phyloP scores from a whole-genome alignment of 1,139 yeast species.

The Pichia sp. region DNA sequence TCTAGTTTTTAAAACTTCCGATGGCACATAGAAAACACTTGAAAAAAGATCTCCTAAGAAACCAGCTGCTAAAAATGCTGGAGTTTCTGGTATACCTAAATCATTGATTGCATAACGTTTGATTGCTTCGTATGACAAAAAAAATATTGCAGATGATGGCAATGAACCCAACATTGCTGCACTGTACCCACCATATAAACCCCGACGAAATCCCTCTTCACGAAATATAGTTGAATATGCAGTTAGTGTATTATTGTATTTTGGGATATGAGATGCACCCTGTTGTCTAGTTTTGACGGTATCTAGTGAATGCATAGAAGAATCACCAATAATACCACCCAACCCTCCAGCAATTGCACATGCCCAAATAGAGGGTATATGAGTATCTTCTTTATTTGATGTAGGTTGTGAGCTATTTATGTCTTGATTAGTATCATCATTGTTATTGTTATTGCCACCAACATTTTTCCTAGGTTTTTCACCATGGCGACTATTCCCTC shows the following conservation, averaged over 20 bases:
- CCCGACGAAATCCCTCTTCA: slow-evolving; percentile 82
- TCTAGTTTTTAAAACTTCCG: slow-evolving; percentile 92
- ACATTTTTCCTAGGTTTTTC: neutral
- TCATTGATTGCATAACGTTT: slow-evolving; percentile 66
- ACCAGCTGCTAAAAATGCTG: slow-evolving; percentile 79
- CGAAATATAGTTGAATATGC: slow-evolving; percentile 68
- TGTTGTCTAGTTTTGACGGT: slow-evolving; percentile 97
- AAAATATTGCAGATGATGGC: slow-evolving; percentile 90
- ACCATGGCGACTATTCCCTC: neutral
- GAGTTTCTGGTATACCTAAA: slow-evolving; percentile 66
- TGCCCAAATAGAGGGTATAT: slow-evolving; percentile 39
- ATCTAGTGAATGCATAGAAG: slow-evolving; percentile 90
- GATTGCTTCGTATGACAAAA: slow-evolving; percentile 79
- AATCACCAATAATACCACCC: slow-evolving; percentile 92
- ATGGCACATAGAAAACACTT: slow-evolving; percentile 91
- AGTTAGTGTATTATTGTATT: slow-evolving; percentile 62
- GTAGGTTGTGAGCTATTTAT: neutral
- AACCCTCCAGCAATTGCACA: slow-evolving; percentile 87
- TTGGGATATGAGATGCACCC: slow-evolving; percentile 66
- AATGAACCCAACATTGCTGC: slow-evolving; percentile 91
- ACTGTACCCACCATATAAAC: slow-evolving; percentile 85
- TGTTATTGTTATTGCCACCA: neutral
- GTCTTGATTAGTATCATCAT: neutral
- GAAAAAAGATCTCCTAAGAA: slow-evolving; percentile 87
- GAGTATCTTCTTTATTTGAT: neutral